Base-by-base conservation (phyloP, 2,329 filamentous ascomycete species). In the Graphilbum sp. region DNA sequence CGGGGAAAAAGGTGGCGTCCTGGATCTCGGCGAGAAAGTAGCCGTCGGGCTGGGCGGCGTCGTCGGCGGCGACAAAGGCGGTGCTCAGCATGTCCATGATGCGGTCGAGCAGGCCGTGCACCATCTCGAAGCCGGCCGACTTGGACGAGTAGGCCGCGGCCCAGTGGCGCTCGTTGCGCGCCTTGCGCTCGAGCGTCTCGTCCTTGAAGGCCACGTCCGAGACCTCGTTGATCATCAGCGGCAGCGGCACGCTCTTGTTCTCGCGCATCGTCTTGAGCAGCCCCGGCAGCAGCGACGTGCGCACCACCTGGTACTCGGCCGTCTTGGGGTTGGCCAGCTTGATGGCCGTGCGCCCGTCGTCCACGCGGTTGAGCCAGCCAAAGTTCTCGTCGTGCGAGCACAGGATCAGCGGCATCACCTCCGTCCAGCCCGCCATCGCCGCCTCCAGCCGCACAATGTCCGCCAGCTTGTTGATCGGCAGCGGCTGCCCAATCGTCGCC, bases 351-450 rank as follows among this genome's bases (percentile, higher is more conserved):
- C 70, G 78, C 46, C 84, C 84, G 50, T 93, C 82, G 48, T 95
- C 87, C 53, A 77, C 76, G 53, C 86, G 79, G 62, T 94, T 94
- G 13, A 98, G 67, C 81, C 84, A 95, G 42, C 70, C 79, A 57
- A 96, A 98, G 64, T 98, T 98, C 68, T 98, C 90, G 53, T 96
- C 88, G 57, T 95, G 86, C 34, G 85, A 93, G 68, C 90, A 98
- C 39, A 98, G 74, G 48, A 94, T 96, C 21, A 98, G 69, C 20
- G 90, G 88, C 72, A 98, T 79, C 40, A 94, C 88, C 63, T 98
- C 90, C 39, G 75, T 79, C 90, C 90, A 98, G 42, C 90, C 90
- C 6, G 88, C 80, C 75, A 94, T 90, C 39, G 87, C 88, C 36
- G 82, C 74, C 58, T 98, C 90, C 39, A 77, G 64, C 38, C 90